Base-by-base conservation (phyloP, 2,329 filamentous ascomycete genomes). In the Ceratocystis papillata region DNA sequence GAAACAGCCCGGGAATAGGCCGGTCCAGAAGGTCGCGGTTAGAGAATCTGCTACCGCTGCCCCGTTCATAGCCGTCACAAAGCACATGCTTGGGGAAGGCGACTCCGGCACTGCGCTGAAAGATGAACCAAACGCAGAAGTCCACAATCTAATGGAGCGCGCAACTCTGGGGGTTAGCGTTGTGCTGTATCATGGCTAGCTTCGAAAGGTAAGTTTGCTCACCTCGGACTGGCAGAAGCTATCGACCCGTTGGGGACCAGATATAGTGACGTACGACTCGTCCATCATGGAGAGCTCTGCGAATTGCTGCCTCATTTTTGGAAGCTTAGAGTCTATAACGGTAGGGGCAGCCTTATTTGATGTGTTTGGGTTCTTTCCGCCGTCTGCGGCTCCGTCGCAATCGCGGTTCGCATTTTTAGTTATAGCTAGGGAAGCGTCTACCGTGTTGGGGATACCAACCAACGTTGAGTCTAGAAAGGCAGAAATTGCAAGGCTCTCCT, bases 41-140 rank as follows among this genome's bases (percentile, higher is more conserved):
- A 12, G 73, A 69, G 5, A 72, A 71, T 5, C 69, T 71, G 30
- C 73, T 75, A 41, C 70, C 72, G 44, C 70, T 70, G 30, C 76
- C 73, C 70, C 80, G 83, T 71, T 87, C 84, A 71, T 87, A 96
- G 28, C 93, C 93, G 78, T 96, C 87, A 70, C 90, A 92, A 3
- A 99, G 81, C 4, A 96, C 72, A 75, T 96, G 89, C 63, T 83
- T 81, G 1, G 87, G 86, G 33, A 53, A 59, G 46, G 22, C 57
- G 60, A 66, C 37, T 74, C 28, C 71, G 73, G 41, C 79, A 70
- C 82, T 80, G 12, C 55, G 55, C 28, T 82, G 83, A 74, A 96
- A 96, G 1, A 96, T 78, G 8, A 83, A 79, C 84, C 87, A 91
- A 53, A 96, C 83, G 33, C 83, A 82, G 74, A 89, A 90, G 72